phyloP scores from a whole-genome alignment of 768 basidiomycete species.

The Suillus bovinus region DNA sequence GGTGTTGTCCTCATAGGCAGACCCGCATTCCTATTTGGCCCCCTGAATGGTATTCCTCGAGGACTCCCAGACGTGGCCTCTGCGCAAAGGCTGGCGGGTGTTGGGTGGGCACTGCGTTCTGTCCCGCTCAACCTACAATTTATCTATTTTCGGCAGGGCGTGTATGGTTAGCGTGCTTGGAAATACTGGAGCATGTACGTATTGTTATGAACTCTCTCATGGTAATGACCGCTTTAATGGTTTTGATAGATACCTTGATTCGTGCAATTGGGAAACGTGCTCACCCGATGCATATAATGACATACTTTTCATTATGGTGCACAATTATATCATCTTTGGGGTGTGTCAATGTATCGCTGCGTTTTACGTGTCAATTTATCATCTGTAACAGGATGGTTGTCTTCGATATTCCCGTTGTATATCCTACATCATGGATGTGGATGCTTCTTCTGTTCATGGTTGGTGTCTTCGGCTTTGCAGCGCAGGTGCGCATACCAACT shows the following conservation, averaged over 20 bases:
- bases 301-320: slow-evolving; percentile 63
- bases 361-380: neutral
- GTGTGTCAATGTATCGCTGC: neutral
- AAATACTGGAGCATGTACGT: slow-evolving; percentile 68
- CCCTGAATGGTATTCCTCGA: slow-evolving; percentile 10
- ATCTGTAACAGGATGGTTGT: slow-evolving; percentile 16
- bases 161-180: slow-evolving; percentile 56
- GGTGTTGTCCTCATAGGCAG: slow-evolving; percentile 84
- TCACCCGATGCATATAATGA: slow-evolving; percentile 69
- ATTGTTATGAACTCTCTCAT: too few relatives aligned
- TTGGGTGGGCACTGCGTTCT: slow-evolving; percentile 40
- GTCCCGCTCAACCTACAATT: neutral
- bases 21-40: slow-evolving; percentile 72
- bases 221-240: neutral
- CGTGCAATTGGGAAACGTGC: slow-evolving; percentile 77
- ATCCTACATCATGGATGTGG: slow-evolving; percentile 23
- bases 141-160: slow-evolving; percentile 38
- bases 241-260: slow-evolving; percentile 44
- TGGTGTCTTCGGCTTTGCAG: slow-evolving; percentile 16
- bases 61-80: slow-evolving; percentile 22
- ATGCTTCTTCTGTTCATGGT: slow-evolving; percentile 14
- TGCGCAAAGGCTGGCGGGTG: slow-evolving; percentile 53
- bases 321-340: slow-evolving; percentile 29
- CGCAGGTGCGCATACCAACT: slow-evolving; percentile 19
- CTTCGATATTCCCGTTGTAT: slow-evolving; percentile 11